A percentile compares a stretch with the other conserved stretches of the same genome.
phyloP scores from a whole-genome alignment of 164 flowering plant genomes.

The Saururus chinensis region DNA sequence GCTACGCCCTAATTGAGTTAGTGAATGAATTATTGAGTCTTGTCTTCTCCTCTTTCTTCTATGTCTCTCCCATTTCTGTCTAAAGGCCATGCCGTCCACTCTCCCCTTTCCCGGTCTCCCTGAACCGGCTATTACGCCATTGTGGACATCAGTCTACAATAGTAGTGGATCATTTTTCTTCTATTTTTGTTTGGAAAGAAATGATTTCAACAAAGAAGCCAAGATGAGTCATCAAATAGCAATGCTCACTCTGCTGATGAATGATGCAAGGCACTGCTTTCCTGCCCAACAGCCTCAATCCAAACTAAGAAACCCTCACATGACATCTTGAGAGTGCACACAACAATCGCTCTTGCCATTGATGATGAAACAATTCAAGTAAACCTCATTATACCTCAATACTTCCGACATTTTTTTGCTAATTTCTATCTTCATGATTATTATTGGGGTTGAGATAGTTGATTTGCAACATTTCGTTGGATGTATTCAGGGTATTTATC shows the following conservation, averaged over 20 bases:
- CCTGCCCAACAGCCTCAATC: slow-evolving; percentile 56
- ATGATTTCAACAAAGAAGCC: not conserved
- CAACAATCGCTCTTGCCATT: slow-evolving; percentile 42
- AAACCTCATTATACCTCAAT: not conserved
- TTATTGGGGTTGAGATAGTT: not conserved
- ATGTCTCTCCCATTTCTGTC: too few species aligned
- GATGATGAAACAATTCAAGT: slow-evolving; percentile 40
- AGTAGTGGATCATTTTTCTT: slow-evolving; percentile 13
- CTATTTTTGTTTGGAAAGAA: too few species aligned
- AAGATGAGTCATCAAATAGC: not conserved
- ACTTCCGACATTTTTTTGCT: not conserved
- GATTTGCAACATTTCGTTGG: too few species aligned
- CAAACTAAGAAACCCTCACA: slow-evolving; percentile 40
- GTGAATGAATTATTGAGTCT: too few species aligned
- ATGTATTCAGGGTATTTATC: slow-evolving; percentile 43
- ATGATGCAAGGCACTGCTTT: slow-evolving; percentile 34
- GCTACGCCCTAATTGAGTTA: too few species aligned
- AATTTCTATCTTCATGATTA: not conserved
- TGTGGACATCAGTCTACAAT: too few species aligned
- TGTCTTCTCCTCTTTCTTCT: too few species aligned
- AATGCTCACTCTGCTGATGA: not conserved
- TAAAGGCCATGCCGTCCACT: too few species aligned
- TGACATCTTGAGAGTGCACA: slow-evolving; percentile 37
- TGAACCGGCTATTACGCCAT: too few species aligned
- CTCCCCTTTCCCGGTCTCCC: too few species aligned